phyloP scores from a whole-genome alignment of 768 basidiomycete genomes.

The Kwoniella dendrophila region DNA sequence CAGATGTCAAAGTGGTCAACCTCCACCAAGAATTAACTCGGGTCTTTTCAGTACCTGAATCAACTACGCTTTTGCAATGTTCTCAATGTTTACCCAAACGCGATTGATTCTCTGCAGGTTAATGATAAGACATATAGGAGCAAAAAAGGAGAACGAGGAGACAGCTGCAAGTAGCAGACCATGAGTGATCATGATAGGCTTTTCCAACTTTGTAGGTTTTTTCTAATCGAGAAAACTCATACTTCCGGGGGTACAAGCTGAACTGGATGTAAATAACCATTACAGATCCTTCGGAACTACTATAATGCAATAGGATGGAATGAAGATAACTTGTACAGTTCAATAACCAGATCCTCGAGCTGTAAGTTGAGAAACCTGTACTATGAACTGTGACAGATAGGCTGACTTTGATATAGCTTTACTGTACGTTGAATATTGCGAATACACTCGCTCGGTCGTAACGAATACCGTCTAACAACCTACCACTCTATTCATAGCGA shows the following conservation, averaged over 20 bases:
- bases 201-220: slow-evolving; percentile 17
- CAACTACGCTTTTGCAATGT: slow-evolving; percentile 2
- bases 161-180: slow-evolving; percentile 3
- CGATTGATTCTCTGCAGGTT: background rate
- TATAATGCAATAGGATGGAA: slow-evolving; percentile 95
- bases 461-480: background rate
- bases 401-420: slow-evolving; percentile 1
- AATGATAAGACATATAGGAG: background rate
- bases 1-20: slow-evolving; percentile 14
- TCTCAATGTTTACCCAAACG: background rate
- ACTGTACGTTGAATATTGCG: slow-evolving; percentile 1
- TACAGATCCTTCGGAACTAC: slow-evolving; percentile 72
- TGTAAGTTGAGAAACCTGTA: slow-evolving; percentile 60
- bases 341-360: slow-evolving; percentile 83
- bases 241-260: slow-evolving; percentile 27
- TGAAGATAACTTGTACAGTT: slow-evolving; percentile 89
- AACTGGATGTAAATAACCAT: background rate
- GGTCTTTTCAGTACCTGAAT: background rate
- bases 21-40: too few species aligned
- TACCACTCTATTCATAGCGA: slow-evolving; percentile 59
- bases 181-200: slow-evolving; percentile 24
- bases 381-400: background rate
- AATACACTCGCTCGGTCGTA: background rate
- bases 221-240: background rate
- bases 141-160: background rate